These are phyloP conservation scores for Trametes elegans DNA, from an alignment of 768 basidiomycete species.

Conservation along the genomic window DNA sequence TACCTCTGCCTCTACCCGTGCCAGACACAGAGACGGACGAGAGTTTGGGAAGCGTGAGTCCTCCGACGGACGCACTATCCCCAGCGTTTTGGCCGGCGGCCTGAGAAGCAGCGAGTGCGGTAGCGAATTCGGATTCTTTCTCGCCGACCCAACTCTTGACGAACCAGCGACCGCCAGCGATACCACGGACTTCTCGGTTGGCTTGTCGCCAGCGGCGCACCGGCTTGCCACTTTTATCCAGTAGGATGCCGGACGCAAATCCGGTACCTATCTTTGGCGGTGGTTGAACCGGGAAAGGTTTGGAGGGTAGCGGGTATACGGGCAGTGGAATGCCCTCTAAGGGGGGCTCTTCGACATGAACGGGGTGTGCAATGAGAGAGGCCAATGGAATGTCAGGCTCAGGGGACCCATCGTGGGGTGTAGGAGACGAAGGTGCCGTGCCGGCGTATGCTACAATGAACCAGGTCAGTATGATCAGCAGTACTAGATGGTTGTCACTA, in stretches of 20 bases:
- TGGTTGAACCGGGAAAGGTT: conserved; percentile 79
- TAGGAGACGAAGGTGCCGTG: conserved; percentile 73
- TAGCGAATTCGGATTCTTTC: conserved; percentile 68
- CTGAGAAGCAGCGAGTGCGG: conserved; percentile 19
- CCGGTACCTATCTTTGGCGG: conserved; percentile 75
- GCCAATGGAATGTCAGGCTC: conserved; percentile 27
- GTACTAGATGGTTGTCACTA: conserved; percentile 27
- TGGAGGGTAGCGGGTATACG: conserved; percentile 75
- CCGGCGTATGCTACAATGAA: conserved; percentile 51
- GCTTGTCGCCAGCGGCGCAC: conserved; percentile 74
- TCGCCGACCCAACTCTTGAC: conserved; percentile 80
- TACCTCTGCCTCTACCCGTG: conserved; percentile 14
- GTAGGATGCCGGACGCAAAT: conserved; percentile 61
- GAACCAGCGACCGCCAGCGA: conserved; percentile 84
- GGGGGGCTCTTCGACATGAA: conserved; percentile 41
- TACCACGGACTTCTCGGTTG: conserved; percentile 75
- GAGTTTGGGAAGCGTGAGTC: conserved; percentile 23
- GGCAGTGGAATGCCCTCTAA: conserved; percentile 65
- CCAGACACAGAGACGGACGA: conserved; percentile 16
- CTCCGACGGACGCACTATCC: conserved; percentile 12
- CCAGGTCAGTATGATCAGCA: background rate
- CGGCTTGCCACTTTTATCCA: conserved; percentile 62
- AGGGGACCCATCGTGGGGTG: conserved; percentile 43
- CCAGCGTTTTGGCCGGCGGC: conserved; percentile 17
- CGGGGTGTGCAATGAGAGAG: conserved; percentile 4